Conservation (phyloP, 2,329 filamentous ascomycete genomes). For the Fusarium irregulare region DNA sequence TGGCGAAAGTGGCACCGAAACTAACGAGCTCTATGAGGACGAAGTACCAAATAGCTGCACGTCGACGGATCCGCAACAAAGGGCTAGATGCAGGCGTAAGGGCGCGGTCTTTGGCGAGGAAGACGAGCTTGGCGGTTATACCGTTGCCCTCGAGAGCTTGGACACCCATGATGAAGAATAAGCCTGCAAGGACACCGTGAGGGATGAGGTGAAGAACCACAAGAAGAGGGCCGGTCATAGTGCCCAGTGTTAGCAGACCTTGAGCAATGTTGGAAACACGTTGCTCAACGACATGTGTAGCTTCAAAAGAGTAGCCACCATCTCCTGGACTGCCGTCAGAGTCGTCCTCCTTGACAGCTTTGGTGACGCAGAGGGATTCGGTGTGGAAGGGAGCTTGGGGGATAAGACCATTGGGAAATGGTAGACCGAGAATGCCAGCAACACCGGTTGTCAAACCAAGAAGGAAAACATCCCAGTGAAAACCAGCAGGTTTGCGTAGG, state of each 20-base stretch:
- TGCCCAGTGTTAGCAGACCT: conserved; percentile 80
- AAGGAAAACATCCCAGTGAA: conserved; percentile 88
- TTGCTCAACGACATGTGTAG: conserved; percentile 79
- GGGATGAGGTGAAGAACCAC: conserved; percentile 81
- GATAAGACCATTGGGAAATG: conserved; percentile 85
- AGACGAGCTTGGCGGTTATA: conserved; percentile 79
- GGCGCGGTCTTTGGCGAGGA: conserved; percentile 71
- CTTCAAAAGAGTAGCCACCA: conserved; percentile 63
- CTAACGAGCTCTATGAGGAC: conserved; percentile 74
- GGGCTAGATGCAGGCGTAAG: conserved; percentile 72
- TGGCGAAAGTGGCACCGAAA: conserved; percentile 83
- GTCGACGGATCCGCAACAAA: conserved; percentile 69
- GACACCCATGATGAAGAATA: conserved; percentile 88
- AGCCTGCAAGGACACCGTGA: conserved; percentile 80
- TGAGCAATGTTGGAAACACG: conserved; percentile 82
- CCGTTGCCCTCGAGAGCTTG: conserved; percentile 82
- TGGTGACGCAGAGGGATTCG: conserved; percentile 78
- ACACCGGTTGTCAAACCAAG: conserved; percentile 82
- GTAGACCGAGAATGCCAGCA: conserved; percentile 79
- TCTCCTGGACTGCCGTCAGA: conserved; percentile 64
- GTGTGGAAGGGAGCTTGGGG: conserved; percentile 88
- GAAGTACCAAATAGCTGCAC: conserved; percentile 76
- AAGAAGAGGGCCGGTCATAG: conserved; percentile 81
- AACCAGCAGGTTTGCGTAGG: conserved; percentile 81
- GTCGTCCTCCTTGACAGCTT: conserved; percentile 62